phyloP scores from a whole-genome alignment of 2,329 filamentous ascomycete genomes.

The Pseudogymnoascus verrucosus region DNA sequence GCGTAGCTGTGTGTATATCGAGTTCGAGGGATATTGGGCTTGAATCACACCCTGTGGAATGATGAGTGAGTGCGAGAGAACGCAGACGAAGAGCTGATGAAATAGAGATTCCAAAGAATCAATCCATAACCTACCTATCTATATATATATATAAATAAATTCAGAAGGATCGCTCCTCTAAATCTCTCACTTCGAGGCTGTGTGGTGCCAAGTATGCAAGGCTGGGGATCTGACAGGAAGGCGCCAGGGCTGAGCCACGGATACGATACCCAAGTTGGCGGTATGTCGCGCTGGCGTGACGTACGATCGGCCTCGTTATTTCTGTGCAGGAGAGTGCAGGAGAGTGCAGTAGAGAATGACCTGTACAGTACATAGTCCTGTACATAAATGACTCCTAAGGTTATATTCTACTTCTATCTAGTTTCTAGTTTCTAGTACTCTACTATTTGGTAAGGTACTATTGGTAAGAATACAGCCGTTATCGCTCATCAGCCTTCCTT shows the following conservation, averaged over 20 bases:
- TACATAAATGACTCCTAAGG: too few species aligned
- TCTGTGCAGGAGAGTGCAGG: background rate
- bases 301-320: background rate
- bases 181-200: background rate
- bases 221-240: background rate
- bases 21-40: background rate
- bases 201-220: background rate
- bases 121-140: background rate
- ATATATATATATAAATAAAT: background rate
- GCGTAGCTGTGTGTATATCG: background rate
- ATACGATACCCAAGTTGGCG: background rate
- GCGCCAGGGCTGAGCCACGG: background rate
- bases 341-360: background rate
- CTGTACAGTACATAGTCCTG: too few species aligned
- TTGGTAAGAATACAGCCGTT: background rate
- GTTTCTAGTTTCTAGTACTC: too few species aligned
- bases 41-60: background rate
- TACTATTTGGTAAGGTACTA: too few species aligned
- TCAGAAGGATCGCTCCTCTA: background rate
- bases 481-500: background rate
- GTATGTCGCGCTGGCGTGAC: background rate
- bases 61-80: background rate
- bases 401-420: too few species aligned
- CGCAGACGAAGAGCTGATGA: background rate
- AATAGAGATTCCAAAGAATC: background rate